Conservation (phyloP, 371 early-diverging fungal genomes). For the Syncephalastrum racemosum region DNA sequence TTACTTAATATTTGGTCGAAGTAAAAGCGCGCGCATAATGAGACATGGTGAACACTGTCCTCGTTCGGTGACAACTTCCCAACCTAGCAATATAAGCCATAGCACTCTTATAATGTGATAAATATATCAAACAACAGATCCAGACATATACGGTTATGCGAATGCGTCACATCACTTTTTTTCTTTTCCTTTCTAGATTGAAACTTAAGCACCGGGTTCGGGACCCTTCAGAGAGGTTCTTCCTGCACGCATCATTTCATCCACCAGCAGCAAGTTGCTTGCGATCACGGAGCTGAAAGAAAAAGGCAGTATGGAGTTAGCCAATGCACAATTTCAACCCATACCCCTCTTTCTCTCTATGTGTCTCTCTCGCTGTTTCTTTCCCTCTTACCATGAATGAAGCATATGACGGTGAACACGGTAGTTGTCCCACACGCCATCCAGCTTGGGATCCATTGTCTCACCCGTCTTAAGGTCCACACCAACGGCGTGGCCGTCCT, state of each 20-base stretch:
- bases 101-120: too few species aligned
- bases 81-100: too few species aligned
- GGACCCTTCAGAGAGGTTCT: conserved; percentile 70
- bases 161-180: background rate
- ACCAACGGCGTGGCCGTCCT: conserved; percentile 90
- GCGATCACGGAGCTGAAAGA: conserved; percentile 84
- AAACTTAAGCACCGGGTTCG: conserved; percentile 40
- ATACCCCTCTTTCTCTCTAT: too few species aligned
- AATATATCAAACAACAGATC: too few species aligned
- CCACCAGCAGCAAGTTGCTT: conserved; percentile 97
- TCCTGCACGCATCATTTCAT: conserved; percentile 99
- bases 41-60: too few species aligned
- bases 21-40: too few species aligned
- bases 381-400: conserved; percentile 71
- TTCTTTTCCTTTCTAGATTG: background rate
- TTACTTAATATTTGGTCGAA: too few species aligned
- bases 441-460: conserved; percentile 89
- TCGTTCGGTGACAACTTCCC: too few species aligned
- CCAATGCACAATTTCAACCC: conserved; percentile 7
- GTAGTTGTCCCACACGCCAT: conserved; percentile 99
- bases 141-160: too few species aligned
- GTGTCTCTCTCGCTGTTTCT: background rate
- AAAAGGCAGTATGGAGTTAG: conserved; percentile 15
- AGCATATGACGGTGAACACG: conserved; percentile 96
- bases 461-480: conserved; percentile 95